phyloP scores from a whole-genome alignment of 75 land plant genomes.

The Pinus taeda region DNA sequence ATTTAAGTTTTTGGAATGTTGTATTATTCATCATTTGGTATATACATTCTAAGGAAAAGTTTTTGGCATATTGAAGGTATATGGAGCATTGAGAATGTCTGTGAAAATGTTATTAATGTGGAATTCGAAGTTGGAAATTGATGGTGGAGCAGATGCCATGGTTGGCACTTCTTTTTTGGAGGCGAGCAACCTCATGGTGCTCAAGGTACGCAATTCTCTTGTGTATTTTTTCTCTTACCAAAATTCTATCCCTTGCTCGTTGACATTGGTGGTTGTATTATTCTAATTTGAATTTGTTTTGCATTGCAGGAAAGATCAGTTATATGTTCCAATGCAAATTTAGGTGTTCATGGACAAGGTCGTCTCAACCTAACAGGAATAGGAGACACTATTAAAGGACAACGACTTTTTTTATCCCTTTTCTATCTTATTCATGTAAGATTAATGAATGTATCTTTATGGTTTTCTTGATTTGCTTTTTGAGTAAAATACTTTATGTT shows the following conservation, averaged over 20 bases:
- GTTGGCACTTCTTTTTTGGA: conserved; percentile 79
- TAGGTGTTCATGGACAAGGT: conserved; percentile 96
- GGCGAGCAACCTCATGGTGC: conserved; percentile 83
- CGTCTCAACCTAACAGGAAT: conserved; percentile 64
- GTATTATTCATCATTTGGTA: no score
- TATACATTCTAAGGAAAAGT: no score
- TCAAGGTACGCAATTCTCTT: conserved; percentile 48
- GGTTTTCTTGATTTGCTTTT: neutral
- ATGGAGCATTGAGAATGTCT: conserved; percentile 83
- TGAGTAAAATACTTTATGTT: no score
- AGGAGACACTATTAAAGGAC: conserved; percentile 84
- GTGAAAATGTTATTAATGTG: conserved; percentile 96
- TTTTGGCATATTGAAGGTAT: conserved; percentile 56
- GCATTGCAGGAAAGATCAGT: conserved; percentile 67
- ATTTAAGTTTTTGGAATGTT: no score
- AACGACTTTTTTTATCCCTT: conserved; percentile 78
- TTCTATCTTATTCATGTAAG: conserved; percentile 91
- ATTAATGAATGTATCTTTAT: neutral
- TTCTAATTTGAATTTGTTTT: neutral
- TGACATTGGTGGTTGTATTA: neutral
- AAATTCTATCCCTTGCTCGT: neutral
- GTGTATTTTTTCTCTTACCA: neutral
- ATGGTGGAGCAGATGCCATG: conserved; percentile 79
- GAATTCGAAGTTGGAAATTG: conserved; percentile 81
- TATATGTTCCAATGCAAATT: conserved; percentile 80